Evolutionary conservation across 2,329 filamentous ascomycete species (phyloP).

Genomic region (Trichophyton benhamiae): DNA sequence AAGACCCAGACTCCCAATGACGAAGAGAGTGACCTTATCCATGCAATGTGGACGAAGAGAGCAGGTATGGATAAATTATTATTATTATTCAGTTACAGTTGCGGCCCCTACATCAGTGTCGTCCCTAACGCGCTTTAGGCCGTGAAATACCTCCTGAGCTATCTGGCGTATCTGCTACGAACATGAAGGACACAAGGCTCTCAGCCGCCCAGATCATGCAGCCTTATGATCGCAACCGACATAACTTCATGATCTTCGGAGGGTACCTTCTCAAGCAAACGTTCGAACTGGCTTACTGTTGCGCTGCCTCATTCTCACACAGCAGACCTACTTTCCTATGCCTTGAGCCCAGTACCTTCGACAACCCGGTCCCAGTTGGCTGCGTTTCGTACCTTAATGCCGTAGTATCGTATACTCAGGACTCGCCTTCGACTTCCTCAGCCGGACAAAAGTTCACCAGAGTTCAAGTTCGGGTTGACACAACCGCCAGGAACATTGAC

Average conservation of each 20-base stretch:
- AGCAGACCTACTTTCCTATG: conserved; percentile 58
- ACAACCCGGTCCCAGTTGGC: conserved; percentile 63
- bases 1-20: conserved; percentile 57
- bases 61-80: conserved; percentile 37
- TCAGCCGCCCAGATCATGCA: conserved; percentile 63
- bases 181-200: conserved; percentile 52
- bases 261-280: conserved; percentile 63
- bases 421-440: conserved; percentile 34
- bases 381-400: conserved; percentile 63
- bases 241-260: conserved; percentile 69
- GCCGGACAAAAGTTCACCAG: conserved; percentile 41
- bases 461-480: conserved; percentile 59
- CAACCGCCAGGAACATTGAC: conserved; percentile 60
- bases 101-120: background rate
- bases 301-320: conserved; percentile 58
- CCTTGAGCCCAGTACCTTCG: conserved; percentile 61
- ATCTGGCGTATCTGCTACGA: conserved; percentile 30
- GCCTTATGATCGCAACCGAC: conserved; percentile 56
- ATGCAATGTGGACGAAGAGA: conserved; percentile 60
- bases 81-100: background rate
- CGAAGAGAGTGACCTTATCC: conserved; percentile 58
- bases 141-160: background rate
- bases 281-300: conserved; percentile 65
- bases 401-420: conserved; percentile 54
- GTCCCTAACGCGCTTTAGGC: background rate